A percentile compares a stretch with the other conserved stretches of the same genome.
Evolutionary conservation across 192 early-diverging fungal genomes (phyloP).

Genomic region (Geranomyces michiganensis): DNA sequence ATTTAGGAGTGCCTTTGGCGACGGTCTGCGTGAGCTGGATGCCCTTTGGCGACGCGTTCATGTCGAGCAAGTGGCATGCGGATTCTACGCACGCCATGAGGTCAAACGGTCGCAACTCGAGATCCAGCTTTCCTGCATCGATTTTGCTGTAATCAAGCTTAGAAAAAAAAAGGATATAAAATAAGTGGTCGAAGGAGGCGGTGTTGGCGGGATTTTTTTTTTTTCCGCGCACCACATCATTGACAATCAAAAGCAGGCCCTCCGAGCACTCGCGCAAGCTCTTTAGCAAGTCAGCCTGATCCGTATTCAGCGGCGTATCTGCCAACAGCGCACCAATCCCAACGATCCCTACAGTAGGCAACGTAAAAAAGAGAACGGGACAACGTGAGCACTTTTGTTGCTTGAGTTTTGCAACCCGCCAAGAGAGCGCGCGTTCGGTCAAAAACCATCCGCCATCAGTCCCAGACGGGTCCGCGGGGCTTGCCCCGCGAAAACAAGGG

Average conservation of each 20-base stretch:
- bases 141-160: slow-evolving; percentile 36
- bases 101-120: slow-evolving; percentile 30
- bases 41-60: slow-evolving; percentile 22
- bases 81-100: slow-evolving; percentile 18
- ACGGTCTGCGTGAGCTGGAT: slow-evolving; percentile 13
- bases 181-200: neutral
- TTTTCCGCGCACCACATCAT: slow-evolving; percentile 26
- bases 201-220: neutral
- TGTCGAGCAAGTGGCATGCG: slow-evolving; percentile 13
- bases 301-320: slow-evolving; percentile 28
- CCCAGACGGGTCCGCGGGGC: no score
- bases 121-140: slow-evolving; percentile 27
- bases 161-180: neutral
- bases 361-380: no score
- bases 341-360: slow-evolving; percentile 20
- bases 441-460: no score
- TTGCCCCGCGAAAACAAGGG: no score
- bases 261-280: slow-evolving; percentile 32
- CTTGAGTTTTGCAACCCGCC: no score
- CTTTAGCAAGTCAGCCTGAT: slow-evolving; percentile 28
- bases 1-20: slow-evolving; percentile 18
- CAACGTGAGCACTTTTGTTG: no score
- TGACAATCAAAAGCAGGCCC: slow-evolving; percentile 33
- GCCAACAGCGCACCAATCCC: slow-evolving; percentile 16
- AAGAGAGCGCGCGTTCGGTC: no score